These are phyloP conservation scores for Calonectria pseudoturangicola DNA, from an alignment of 2,329 filamentous ascomycete species.

Conservation along the genomic window DNA sequence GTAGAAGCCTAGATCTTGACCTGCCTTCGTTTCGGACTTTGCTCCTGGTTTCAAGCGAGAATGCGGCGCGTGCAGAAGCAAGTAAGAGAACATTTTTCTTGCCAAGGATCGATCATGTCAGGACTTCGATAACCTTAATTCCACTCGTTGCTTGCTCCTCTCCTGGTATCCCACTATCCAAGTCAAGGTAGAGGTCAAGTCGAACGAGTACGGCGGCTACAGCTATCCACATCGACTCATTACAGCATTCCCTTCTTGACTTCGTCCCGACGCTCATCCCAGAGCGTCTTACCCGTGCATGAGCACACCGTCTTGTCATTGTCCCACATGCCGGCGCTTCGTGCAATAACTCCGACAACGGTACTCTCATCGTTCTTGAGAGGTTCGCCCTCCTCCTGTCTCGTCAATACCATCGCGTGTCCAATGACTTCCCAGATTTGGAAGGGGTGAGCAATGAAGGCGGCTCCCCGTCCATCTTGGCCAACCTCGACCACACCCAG, in stretches of 20 bases:
- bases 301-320: slow-evolving; percentile 99
- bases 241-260: slow-evolving; percentile 92
- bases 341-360: slow-evolving; percentile 92
- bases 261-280: slow-evolving; percentile 96
- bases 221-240: slow-evolving; percentile 52
- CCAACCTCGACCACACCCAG: slow-evolving; percentile 87
- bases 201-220: slow-evolving; percentile 39
- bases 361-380: slow-evolving; percentile 87
- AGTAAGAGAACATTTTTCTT: slow-evolving; percentile 34
- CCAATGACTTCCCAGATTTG: slow-evolving; percentile 98
- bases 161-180: slow-evolving; percentile 37
- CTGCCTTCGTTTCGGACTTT: slow-evolving; percentile 35
- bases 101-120: slow-evolving; percentile 44
- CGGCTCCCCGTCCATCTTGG: slow-evolving; percentile 83
- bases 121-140: slow-evolving; percentile 38
- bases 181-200: slow-evolving; percentile 22
- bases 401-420: slow-evolving; percentile 90
- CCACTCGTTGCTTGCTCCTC: slow-evolving; percentile 36
- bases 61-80: slow-evolving; percentile 34
- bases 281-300: slow-evolving; percentile 97
- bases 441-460: slow-evolving; percentile 87
- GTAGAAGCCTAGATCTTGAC: slow-evolving; percentile 43
- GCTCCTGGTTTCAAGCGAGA: slow-evolving; percentile 47
- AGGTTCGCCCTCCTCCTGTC: slow-evolving; percentile 72
- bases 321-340: slow-evolving; percentile 98